These are phyloP conservation scores for Thermoascus crustaceus DNA, from an alignment of 2,329 filamentous ascomycete genomes.

Conservation along the genomic window DNA sequence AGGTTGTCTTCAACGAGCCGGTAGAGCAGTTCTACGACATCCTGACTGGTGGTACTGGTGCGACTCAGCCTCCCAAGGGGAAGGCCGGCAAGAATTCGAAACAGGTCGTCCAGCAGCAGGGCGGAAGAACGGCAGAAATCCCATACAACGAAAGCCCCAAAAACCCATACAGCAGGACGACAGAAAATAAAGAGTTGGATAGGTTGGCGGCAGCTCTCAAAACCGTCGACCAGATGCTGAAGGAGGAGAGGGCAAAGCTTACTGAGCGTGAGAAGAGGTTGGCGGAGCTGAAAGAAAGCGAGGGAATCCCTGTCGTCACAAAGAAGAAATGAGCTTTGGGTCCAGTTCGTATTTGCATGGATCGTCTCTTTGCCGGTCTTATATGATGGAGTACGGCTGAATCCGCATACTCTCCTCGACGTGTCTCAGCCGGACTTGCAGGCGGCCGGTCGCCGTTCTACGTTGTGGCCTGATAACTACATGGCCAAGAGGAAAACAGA, in stretches of 20 bases:
- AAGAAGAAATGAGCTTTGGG: constrained; percentile 32
- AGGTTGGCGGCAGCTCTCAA: constrained; percentile 55
- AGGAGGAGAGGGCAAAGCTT: constrained; percentile 56
- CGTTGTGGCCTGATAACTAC: no score
- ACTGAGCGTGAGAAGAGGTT: constrained; percentile 54
- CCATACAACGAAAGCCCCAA: constrained; percentile 58
- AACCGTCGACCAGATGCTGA: constrained; percentile 53
- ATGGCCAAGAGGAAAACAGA: no score
- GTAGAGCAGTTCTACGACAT: constrained; percentile 86
- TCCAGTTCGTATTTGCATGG: not conserved
- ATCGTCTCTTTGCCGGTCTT: no score
- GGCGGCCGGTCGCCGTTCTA: no score
- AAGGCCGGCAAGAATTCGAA: constrained; percentile 50
- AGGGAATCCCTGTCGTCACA: constrained; percentile 30
- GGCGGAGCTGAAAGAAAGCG: constrained; percentile 42
- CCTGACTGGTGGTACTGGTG: constrained; percentile 60
- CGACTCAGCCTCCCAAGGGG: constrained; percentile 43
- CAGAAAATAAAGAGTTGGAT: constrained; percentile 58
- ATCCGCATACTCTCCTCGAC: no score
- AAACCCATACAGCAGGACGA: constrained; percentile 66
- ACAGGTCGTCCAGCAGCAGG: constrained; percentile 38
- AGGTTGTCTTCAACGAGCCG: constrained; percentile 95
- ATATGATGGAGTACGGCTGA: no score
- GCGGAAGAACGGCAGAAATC: constrained; percentile 66
- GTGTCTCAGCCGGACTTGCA: no score